phyloP scores from a whole-genome alignment of 257 asterid species.

The Nicotiana undulata region DNA sequence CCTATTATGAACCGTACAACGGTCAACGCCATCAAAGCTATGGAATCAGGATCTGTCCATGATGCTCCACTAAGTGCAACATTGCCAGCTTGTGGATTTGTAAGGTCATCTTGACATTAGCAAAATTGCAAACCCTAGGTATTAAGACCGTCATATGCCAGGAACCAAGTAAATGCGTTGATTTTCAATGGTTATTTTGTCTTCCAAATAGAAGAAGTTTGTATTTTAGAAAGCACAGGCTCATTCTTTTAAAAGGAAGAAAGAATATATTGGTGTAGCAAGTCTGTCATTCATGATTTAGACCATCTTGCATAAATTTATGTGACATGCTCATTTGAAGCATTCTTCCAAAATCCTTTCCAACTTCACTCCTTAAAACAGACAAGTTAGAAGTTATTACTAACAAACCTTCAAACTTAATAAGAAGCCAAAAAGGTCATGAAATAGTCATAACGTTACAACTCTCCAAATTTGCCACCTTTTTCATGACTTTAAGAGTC shows the following conservation, averaged over 20 bases:
- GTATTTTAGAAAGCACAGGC: neutral
- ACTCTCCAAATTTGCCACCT: too few species aligned
- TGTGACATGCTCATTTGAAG: neutral
- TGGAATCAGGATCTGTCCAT: too few species aligned
- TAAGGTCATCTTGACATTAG: neutral
- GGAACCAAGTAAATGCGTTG: conserved; percentile 2
- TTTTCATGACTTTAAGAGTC: too few species aligned
- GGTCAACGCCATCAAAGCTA: too few species aligned
- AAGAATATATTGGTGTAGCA: neutral
- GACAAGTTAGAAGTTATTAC: conserved; percentile 24
- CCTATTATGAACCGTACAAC: too few species aligned
- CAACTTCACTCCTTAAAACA: neutral
- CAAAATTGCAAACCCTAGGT: neutral
- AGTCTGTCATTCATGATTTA: neutral
- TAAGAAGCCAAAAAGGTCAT: too few species aligned
- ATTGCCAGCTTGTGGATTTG: neutral
- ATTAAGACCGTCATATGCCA: neutral
- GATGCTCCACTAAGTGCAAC: too few species aligned
- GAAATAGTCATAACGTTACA: too few species aligned
- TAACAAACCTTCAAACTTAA: too few species aligned
- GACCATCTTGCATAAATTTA: neutral
- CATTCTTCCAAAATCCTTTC: neutral
- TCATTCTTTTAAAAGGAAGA: neutral
- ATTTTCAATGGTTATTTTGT: neutral
- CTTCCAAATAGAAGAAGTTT: neutral